These are phyloP conservation scores for Acer yangbiense DNA, from an alignment of 345 rosid species.

Conservation along the genomic window DNA sequence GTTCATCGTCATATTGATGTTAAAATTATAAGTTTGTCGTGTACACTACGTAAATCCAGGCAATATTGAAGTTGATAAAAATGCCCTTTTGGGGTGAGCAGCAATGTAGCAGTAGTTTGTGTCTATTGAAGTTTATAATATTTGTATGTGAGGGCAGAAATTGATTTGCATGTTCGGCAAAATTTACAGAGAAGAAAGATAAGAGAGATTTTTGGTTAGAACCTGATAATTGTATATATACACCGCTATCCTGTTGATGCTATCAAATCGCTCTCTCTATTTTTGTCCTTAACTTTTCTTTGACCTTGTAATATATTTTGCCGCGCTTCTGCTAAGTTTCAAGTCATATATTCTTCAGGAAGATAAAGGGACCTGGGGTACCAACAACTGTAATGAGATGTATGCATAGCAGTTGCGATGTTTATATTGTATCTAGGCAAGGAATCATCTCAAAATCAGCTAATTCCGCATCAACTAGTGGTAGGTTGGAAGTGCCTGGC, in stretches of 20 bases:
- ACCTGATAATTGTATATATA: neutral
- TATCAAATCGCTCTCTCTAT: neutral
- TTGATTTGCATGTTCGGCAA: neutral
- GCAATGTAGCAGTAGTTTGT: too few relatives aligned
- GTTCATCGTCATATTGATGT: neutral
- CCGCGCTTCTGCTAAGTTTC: constrained; percentile 7
- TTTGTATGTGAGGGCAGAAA: neutral
- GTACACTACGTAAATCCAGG: too few relatives aligned
- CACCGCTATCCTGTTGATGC: neutral
- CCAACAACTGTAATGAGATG: constrained; percentile 50
- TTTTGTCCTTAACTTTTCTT: neutral
- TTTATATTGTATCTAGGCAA: constrained; percentile 52
- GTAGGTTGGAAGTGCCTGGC: constrained; percentile 31
- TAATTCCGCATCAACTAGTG: constrained; percentile 26
- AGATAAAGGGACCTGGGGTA: constrained; percentile 50
- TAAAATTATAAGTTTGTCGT: neutral
- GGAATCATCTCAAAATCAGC: constrained; percentile 52
- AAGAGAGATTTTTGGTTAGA: neutral
- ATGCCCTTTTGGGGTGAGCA: too few relatives aligned
- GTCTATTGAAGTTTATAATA: too few relatives aligned
- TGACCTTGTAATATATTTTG: neutral
- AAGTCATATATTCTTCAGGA: constrained; percentile 36
- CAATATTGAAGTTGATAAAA: too few relatives aligned
- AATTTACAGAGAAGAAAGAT: neutral
- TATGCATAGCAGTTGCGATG: constrained; percentile 54